Evolutionary conservation across 1,284 basidiomycete genomes (phyloP), one percentile per base, ranked within the genome.

Genomic region (Cystobasidiaceae sp.): DNA sequence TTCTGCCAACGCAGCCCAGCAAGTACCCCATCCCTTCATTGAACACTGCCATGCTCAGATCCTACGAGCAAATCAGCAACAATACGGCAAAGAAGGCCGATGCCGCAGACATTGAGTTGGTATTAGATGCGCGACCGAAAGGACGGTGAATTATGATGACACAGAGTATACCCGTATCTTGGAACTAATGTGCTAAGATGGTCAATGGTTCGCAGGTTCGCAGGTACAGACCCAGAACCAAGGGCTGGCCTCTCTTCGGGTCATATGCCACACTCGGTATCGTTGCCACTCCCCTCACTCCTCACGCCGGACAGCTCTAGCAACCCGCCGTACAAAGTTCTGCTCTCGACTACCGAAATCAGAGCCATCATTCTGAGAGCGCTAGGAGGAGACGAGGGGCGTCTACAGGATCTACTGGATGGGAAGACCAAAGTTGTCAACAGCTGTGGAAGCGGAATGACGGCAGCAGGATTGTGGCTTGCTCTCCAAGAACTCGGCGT

Each of bases 391-490:
- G 81, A 84, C 55, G 77, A 80, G 61, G 82, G 84, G 56, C 45
- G 30, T 21, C 23, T 61, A 3, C 66, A 70, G 17, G 68, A 74
- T 39, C 76, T 92, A 17, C 77, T 87, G 51, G 76, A 79, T 2
- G 87, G 87, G 9, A 77, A 84, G 65, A 79, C 81, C 59, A 75
- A 78, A 21, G 82, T 91, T 39, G 82, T 86, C 11, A 84, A 88
- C 28, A 86, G 82, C 65, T 79, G 78, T 46, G 78, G 78, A 6
- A 75, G 73, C 72, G 96, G 96, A 17, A 98, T 99, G 96, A 97
- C 93, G 13, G 96, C 96, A 2, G 90, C 85, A 5, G 81, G 96
- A 5, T 81, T 97, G 11, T 97, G 93, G 92, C 80, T 96, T 61
- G 93, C 89, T 28, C 76, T 93, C 67, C 83, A 86, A 76, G 74